Conservation (phyloP, 2,329 filamentous ascomycete species). For the Fusarium keratoplasticum region DNA sequence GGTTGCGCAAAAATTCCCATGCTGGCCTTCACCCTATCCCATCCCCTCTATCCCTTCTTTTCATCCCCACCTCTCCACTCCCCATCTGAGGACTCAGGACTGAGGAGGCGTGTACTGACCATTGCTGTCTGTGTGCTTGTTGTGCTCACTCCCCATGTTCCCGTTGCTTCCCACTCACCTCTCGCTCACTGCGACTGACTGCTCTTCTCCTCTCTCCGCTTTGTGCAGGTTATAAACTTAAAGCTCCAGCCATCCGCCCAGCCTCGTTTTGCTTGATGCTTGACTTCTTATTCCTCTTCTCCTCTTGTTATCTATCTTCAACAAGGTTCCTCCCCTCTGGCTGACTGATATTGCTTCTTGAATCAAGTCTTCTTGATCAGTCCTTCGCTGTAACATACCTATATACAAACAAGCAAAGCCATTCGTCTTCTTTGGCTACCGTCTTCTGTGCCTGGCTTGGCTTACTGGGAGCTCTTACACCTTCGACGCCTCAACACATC, state of each 20-base stretch:
- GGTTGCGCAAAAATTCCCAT: slow-evolving; percentile 47
- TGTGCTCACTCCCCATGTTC: slow-evolving; percentile 15
- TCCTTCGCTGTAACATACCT: slow-evolving; percentile 3
- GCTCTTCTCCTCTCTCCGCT: slow-evolving; percentile 17
- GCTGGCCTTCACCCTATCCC: slow-evolving; percentile 43
- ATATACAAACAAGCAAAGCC: neutral
- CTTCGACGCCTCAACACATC: neutral
- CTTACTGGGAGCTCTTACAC: neutral
- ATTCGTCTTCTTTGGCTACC: neutral
- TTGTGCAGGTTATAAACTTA: slow-evolving; percentile 38
- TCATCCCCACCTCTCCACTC: slow-evolving; percentile 20
- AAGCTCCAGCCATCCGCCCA: slow-evolving; percentile 37
- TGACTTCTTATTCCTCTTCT: slow-evolving; percentile 25
- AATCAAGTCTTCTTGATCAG: neutral
- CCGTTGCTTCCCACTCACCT: slow-evolving; percentile 27
- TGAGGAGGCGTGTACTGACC: neutral
- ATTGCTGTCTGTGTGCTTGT: neutral
- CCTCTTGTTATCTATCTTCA: neutral
- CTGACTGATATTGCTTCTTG: neutral
- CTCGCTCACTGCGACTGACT: neutral
- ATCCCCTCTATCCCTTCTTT: slow-evolving; percentile 39
- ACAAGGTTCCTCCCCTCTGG: slow-evolving; percentile 4
- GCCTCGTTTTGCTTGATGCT: slow-evolving; percentile 30
- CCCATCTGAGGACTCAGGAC: slow-evolving; percentile 5
- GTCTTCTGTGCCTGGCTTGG: neutral